Conservation (phyloP, 78 protist genomes). For the Cavenderia fasciculata region DNA sequence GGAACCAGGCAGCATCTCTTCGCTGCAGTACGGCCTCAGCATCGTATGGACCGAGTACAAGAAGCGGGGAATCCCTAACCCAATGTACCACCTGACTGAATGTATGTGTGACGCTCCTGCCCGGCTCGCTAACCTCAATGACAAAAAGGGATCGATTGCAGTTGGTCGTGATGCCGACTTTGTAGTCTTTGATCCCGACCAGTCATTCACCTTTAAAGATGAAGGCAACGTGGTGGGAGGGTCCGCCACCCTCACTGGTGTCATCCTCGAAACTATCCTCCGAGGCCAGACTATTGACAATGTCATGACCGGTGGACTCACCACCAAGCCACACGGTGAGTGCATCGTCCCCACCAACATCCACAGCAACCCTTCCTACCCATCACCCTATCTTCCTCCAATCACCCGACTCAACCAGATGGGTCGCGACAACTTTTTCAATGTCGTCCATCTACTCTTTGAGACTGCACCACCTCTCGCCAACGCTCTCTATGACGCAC, state of each 20-base stretch:
- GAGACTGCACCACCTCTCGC: slow-evolving; percentile 58
- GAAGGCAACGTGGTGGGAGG: neutral
- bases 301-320: too few species aligned
- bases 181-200: slow-evolving; percentile 71
- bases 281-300: slow-evolving; percentile 32
- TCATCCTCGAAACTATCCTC: slow-evolving; percentile 24
- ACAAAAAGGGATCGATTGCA: slow-evolving; percentile 69
- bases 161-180: slow-evolving; percentile 84
- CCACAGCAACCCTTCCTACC: slow-evolving; percentile 16
- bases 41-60: slow-evolving; percentile 51
- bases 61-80: slow-evolving; percentile 4
- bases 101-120: slow-evolving; percentile 50
- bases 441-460: neutral
- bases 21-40: slow-evolving; percentile 62
- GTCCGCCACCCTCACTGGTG: neutral
- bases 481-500: neutral
- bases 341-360: slow-evolving; percentile 42
- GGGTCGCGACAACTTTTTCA: neutral
- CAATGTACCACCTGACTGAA: neutral
- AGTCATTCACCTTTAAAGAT: neutral
- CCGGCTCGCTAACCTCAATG: slow-evolving; percentile 26
- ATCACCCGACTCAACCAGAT: slow-evolving; percentile 8
- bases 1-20: slow-evolving; percentile 75
- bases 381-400: neutral
- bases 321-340: neutral